Conservation (phyloP, 148 eudicot genomes). For the Persicaria tinctoria region DNA sequence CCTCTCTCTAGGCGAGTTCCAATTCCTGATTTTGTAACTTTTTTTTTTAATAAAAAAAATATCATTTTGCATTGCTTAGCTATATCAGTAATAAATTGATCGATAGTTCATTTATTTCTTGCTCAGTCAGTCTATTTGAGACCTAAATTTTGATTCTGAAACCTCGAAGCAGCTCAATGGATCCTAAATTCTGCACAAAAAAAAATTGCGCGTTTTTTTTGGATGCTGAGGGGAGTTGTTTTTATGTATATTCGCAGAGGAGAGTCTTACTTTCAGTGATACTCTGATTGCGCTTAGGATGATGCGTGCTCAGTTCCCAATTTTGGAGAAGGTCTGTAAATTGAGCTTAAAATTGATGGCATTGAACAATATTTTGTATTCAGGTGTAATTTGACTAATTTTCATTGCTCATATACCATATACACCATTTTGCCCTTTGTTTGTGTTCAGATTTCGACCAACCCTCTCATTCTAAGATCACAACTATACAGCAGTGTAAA, state of each 20-base stretch:
- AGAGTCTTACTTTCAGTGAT: constrained; percentile 66
- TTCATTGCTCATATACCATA: not conserved
- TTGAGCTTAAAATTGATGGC: not conserved
- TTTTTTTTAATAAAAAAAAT: too few relatives aligned
- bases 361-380: not conserved
- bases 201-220: not conserved
- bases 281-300: constrained; percentile 78
- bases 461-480: constrained; percentile 73
- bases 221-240: not conserved
- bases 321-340: constrained; percentile 48
- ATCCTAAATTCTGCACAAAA: not conserved
- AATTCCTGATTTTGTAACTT: not conserved
- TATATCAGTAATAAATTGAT: not conserved
- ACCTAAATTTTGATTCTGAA: constrained; percentile 1
- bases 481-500: constrained; percentile 88
- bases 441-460: constrained; percentile 49
- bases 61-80: not conserved
- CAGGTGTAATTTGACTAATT: not conserved
- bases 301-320: constrained; percentile 94
- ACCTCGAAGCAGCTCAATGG: not conserved
- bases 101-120: not conserved
- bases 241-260: constrained; percentile 37
- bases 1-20: constrained; percentile 5
- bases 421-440: constrained; percentile 1
- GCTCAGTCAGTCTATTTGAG: not conserved